These are phyloP conservation scores for Eucalyptus camaldulensis DNA, from an alignment of 345 rosid genomes.

Conservation along the genomic window DNA sequence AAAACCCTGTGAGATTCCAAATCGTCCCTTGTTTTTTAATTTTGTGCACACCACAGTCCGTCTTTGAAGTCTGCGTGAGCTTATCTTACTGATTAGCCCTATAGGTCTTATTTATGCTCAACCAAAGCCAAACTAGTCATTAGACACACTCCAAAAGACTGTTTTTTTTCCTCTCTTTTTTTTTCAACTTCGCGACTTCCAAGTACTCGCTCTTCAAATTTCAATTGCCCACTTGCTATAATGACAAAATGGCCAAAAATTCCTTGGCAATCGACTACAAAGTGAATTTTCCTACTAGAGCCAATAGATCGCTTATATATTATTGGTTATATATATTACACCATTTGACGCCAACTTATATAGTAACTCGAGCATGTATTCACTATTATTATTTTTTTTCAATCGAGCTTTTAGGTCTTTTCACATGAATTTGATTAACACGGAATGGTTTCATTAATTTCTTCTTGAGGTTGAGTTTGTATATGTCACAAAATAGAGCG, in stretches of 20 bases:
- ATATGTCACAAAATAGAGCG: neutral
- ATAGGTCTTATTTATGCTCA: neutral
- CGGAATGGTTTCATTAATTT: neutral
- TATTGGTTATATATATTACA: neutral
- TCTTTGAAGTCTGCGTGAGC: neutral
- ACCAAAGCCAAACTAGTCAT: neutral
- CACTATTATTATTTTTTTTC: neutral
- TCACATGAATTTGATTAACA: neutral
- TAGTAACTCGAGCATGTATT: neutral
- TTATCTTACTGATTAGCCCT: neutral
- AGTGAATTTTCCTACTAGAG: neutral
- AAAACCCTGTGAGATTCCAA: neutral
- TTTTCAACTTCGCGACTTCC: neutral
- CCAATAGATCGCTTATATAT: no score
- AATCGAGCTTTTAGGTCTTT: neutral
- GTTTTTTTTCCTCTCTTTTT: fast-evolving
- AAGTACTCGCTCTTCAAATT: neutral
- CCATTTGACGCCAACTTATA: neutral
- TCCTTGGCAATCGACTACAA: neutral
- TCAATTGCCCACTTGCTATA: neutral
- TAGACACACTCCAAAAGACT: neutral
- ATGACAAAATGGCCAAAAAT: neutral
- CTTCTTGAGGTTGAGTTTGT: neutral
- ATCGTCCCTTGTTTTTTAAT: neutral
- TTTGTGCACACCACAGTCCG: neutral